phyloP scores from a whole-genome alignment of 495 filamentous ascomycete genomes.

The Hypoxylon trugodes region DNA sequence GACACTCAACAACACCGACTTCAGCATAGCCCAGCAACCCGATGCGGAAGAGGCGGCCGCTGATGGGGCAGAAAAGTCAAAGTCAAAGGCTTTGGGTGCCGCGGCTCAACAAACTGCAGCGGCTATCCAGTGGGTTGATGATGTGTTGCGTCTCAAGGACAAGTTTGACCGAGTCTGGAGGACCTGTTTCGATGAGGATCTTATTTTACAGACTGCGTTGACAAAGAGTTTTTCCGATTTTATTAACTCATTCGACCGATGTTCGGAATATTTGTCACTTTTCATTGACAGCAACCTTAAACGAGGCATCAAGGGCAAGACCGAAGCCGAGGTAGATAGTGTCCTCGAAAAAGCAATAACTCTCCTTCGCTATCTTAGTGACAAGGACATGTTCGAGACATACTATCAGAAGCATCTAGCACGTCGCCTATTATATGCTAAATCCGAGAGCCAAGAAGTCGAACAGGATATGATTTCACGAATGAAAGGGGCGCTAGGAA shows the following conservation, averaged over 20 bases:
- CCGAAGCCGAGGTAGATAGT: constrained; percentile 84
- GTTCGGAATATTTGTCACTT: constrained; percentile 91
- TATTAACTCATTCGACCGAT: constrained; percentile 84
- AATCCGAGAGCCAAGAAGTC: constrained; percentile 85
- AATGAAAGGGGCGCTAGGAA: constrained; percentile 95
- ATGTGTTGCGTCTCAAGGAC: constrained; percentile 82
- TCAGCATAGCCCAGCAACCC: constrained; percentile 53
- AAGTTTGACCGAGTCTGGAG: constrained; percentile 86
- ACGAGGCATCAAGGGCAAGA: constrained; percentile 91
- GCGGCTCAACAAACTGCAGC: constrained; percentile 71
- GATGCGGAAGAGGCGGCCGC: constrained; percentile 59
- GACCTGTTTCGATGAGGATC: constrained; percentile 74
- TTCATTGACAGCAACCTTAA: constrained; percentile 98
- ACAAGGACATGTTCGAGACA: constrained; percentile 95
- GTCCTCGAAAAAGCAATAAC: constrained; percentile 91
- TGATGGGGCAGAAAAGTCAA: constrained; percentile 55
- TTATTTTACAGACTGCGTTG: constrained; percentile 79
- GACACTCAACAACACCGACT: constrained; percentile 61
- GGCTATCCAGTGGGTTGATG: constrained; percentile 95
- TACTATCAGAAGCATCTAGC: constrained; percentile 99
- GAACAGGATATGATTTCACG: constrained; percentile 96
- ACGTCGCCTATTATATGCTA: constrained; percentile 82
- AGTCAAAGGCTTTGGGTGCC: constrained; percentile 50
- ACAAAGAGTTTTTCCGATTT: constrained; percentile 87
- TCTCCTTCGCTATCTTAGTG: constrained; percentile 82